Conservation (phyloP, 495 filamentous ascomycete genomes). For the Hyphodiscus hymeniophilus region DNA sequence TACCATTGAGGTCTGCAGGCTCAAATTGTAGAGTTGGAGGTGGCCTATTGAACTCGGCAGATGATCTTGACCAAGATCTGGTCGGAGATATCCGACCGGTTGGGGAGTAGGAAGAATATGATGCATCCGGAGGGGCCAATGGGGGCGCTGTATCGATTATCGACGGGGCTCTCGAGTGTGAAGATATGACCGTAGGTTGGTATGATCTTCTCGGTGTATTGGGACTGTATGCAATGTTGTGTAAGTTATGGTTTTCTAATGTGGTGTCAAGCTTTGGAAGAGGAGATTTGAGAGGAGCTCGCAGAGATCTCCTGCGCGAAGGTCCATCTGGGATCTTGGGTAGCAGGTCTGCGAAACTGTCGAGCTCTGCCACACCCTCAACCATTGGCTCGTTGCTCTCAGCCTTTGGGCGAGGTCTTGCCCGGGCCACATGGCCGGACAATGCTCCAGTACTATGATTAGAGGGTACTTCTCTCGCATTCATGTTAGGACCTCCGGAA, state of each 20-base stretch:
- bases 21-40: constrained; percentile 63
- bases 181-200: constrained; percentile 40
- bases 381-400: constrained; percentile 21
- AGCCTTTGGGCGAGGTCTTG: too few species aligned
- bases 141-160: constrained; percentile 35
- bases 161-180: constrained; percentile 31
- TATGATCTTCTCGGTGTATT: constrained; percentile 33
- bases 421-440: too few species aligned
- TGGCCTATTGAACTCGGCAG: constrained; percentile 57
- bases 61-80: constrained; percentile 59
- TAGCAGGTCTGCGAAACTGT: constrained; percentile 18
- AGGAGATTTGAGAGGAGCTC: constrained; percentile 7
- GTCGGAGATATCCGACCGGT: constrained; percentile 39
- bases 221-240: constrained; percentile 14
- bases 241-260: constrained; percentile 31
- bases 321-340: constrained; percentile 37
- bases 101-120: constrained; percentile 31
- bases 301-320: constrained; percentile 32
- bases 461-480: too few species aligned
- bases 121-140: constrained; percentile 32
- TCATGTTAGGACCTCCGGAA: too few species aligned
- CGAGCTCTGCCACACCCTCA: background rate
- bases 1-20: constrained; percentile 80
- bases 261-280: constrained; percentile 19
- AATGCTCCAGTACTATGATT: too few species aligned